Base-by-base conservation (phyloP, 306 rosid genomes). In the Astragalus glycyphyllos region DNA sequence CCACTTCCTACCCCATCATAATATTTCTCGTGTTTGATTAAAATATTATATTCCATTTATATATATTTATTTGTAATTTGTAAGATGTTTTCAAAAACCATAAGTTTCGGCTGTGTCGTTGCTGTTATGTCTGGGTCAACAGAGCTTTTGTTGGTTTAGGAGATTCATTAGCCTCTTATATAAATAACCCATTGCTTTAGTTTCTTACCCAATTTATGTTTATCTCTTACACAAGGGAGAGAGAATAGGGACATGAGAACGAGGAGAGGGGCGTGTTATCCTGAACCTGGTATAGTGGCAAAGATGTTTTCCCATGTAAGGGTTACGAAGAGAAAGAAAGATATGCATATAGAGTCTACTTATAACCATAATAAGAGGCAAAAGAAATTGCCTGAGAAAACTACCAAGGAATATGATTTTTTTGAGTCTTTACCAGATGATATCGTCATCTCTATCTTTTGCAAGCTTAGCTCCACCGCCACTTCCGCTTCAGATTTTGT, bases 371-470 rank as follows among this genome's bases (percentile, higher is more conserved):
- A 17, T 15, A 92, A 94, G 61, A 82, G 85, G 60, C 80, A 8
- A 0, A 79, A 45, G 68, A 69, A 42, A 5, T 82, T 55, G 13
- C 80, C 83, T 11, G 71, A 69, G 5, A 59, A 23, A n/a, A 0
- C 40, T 15, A 5, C 17, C 40, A 76, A 17, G 0, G 66, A 42
- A 12, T 15, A 8, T 3, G 88, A 91, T 74, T 86, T 84, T 41
- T 89, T 94, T 2, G 97, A 91, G 44, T 60, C 89, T 38, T 77
- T 94, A 46, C 97, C 96, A 0, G 99, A 94, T 41, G 99, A 94
- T 71, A 88, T 94, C 13, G 87, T 91, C 31, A 76, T 91, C 34
- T 80, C 69, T 8, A 89, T 94, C 71, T 90, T 94, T 72, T 56
- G 83, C 60, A 89, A 84, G 65, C 92, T 94, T 13, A 79, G 89